Evolutionary conservation across 2,329 filamentous ascomycete genomes (phyloP).

Genomic region (Microsporum audouinii): DNA sequence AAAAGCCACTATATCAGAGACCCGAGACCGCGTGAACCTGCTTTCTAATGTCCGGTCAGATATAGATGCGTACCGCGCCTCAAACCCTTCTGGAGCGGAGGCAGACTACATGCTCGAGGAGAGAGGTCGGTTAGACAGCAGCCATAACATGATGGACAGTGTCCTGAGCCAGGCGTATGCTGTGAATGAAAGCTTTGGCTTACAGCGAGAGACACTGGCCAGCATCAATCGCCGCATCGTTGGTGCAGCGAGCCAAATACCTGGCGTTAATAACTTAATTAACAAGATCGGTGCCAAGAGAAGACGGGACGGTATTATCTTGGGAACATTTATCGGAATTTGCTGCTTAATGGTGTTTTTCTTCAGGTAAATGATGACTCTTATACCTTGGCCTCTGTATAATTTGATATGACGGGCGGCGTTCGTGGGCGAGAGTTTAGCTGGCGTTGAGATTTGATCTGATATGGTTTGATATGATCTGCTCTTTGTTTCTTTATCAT

Average conservation of each 20-base stretch:
- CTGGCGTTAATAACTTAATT: conserved; percentile 85
- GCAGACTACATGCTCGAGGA: conserved; percentile 97
- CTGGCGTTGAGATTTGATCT: background rate
- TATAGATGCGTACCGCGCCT: conserved; percentile 75
- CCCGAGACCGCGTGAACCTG: conserved; percentile 78
- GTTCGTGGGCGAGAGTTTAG: background rate
- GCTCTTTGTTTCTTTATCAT: background rate
- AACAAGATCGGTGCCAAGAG: conserved; percentile 88
- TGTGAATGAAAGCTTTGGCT: conserved; percentile 78
- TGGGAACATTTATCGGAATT: conserved; percentile 81
- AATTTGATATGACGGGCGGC: background rate
- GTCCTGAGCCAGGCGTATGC: conserved; percentile 94
- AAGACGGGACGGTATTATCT: conserved; percentile 84
- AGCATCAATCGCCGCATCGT: conserved; percentile 88
- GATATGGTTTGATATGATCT: background rate
- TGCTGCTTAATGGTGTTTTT: conserved; percentile 82
- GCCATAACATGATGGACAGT: conserved; percentile 76
- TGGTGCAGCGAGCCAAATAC: conserved; percentile 77
- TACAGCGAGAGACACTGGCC: conserved; percentile 77
- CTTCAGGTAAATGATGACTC: conserved; percentile 47
- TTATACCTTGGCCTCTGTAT: background rate
- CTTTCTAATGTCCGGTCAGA: conserved; percentile 83
- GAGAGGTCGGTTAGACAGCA: conserved; percentile 72
- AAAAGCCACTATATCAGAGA: conserved; percentile 59
- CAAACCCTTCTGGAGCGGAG: conserved; percentile 71